These are phyloP conservation scores for Manihot esculenta DNA, from an alignment of 441 rosid species.

Conservation along the genomic window DNA sequence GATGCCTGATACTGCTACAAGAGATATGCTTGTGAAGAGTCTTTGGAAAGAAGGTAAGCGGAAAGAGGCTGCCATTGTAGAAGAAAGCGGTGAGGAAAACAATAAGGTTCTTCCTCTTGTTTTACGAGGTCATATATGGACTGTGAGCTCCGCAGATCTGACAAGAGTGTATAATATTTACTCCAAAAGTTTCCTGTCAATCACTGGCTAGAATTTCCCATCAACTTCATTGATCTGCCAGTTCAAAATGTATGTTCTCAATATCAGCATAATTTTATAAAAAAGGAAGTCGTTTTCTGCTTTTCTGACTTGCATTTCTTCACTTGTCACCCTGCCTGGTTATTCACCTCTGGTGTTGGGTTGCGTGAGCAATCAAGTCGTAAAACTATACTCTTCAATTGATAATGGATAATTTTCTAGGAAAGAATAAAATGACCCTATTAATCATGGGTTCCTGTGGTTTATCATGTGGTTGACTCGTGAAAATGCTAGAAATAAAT, in stretches of 20 bases:
- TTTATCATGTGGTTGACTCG: neutral
- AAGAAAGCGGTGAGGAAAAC: slow-evolving; percentile 55
- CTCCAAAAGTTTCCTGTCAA: slow-evolving; percentile 39
- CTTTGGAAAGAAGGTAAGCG: slow-evolving; percentile 94
- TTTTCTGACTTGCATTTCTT: neutral
- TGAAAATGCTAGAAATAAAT: neutral
- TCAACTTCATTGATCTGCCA: neutral
- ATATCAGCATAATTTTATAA: neutral
- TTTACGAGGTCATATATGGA: slow-evolving; percentile 75
- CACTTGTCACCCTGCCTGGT: neutral
- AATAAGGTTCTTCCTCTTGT: slow-evolving; percentile 49
- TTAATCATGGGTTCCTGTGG: neutral
- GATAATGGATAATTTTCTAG: neutral
- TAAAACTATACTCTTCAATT: neutral
- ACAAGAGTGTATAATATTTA: slow-evolving; percentile 53
- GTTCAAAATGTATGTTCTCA: neutral
- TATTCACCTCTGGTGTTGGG: neutral
- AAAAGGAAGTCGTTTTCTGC: neutral
- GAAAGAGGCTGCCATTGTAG: slow-evolving; percentile 78
- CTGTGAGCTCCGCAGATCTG: slow-evolving; percentile 69
- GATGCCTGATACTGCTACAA: slow-evolving; percentile 64
- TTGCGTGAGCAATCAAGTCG: neutral
- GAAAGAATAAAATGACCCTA: neutral
- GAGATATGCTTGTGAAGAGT: slow-evolving; percentile 77
- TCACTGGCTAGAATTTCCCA: slow-evolving; percentile 16